phyloP scores from a whole-genome alignment of 495 filamentous ascomycete genomes.

The Penicillium turbatum region DNA sequence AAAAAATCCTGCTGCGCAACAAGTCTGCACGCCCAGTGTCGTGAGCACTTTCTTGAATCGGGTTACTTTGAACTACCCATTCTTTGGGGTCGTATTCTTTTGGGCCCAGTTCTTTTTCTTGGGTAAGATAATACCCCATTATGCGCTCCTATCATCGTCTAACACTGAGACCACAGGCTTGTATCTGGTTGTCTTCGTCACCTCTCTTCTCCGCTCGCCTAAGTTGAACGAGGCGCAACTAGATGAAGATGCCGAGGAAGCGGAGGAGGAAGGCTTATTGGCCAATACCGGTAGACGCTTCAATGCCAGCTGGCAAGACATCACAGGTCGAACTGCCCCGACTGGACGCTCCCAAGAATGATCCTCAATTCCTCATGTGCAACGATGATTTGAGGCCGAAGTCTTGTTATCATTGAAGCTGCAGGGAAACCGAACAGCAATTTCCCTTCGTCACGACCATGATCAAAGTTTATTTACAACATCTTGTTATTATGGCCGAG shows the following conservation, averaged over 20 bases:
- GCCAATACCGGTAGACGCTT: slow-evolving; percentile 75
- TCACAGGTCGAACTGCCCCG: slow-evolving; percentile 54
- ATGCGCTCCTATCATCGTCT: not conserved
- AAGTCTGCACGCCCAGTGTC: slow-evolving; percentile 85
- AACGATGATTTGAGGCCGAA: not conserved
- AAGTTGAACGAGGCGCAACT: slow-evolving; percentile 66
- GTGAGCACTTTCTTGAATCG: slow-evolving; percentile 90
- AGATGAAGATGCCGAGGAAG: slow-evolving; percentile 87
- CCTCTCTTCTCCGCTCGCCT: slow-evolving; percentile 74
- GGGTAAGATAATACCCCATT: slow-evolving; percentile 37
- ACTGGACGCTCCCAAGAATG: not conserved
- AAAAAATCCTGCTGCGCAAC: slow-evolving; percentile 53
- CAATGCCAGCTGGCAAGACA: slow-evolving; percentile 83
- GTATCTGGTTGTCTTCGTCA: slow-evolving; percentile 72
- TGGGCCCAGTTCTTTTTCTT: slow-evolving; percentile 94
- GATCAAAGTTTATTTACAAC: too few relatives aligned
- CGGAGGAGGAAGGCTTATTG: slow-evolving; percentile 89
- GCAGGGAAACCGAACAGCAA: not conserved
- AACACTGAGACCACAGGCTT: slow-evolving; percentile 40
- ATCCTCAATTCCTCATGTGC: not conserved
- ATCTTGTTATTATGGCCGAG: too few relatives aligned
- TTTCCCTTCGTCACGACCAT: too few relatives aligned
- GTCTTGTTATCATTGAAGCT: not conserved
- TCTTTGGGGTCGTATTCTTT: slow-evolving; percentile 90
- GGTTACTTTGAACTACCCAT: slow-evolving; percentile 90